Evolutionary conservation across 352 stramenopile genomes (phyloP), one percentile per base, ranked within the genome.

Genomic region (Phytopythium mirpurense): DNA sequence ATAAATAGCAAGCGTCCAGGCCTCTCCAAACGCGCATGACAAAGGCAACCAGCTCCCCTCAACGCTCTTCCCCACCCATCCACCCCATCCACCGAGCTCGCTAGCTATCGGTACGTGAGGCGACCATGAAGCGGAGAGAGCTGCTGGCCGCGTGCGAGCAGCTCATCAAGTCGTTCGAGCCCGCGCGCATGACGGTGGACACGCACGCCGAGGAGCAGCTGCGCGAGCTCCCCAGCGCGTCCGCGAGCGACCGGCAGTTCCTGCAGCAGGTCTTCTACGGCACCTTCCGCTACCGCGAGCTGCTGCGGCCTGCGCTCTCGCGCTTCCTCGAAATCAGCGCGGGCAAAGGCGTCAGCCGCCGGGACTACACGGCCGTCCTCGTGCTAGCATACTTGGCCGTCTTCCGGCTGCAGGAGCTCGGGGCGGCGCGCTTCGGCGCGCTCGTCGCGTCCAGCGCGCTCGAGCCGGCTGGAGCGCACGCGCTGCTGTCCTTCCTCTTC

Each of bases 331-430:
- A 88, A 48, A 72, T 93, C 38, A 79, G 83, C 46, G 47, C 47
- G 12, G 47, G 47, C 31, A 40, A 38, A 31, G 32, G 47, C 36
- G 47, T 26, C 1, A 54, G 47, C n/a, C 77, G 86, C 21, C 72
- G 72, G 15, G 89, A 97, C 63, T 96, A 96, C 62, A 96, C 85
- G 19, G 86, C 92, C 60, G 96, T 96, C 58, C 86, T 96, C 56
- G 88, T 97, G 51, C 62, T 98, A 21, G 70, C 72, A 11, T 97
- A 96, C 60, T 59, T 97, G 48, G 68, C 80, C 14, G 74, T 98
- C 23, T 98, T 97, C 57, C 80, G 89, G 5, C 67, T 97, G 2
- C 73, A 96, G 8, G 88, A 97, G 54, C 68, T 98, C 18, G 87
- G 88, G 0, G 62, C 75, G 0, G 12, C 59, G 6, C 63, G 74